Conservation (phyloP, 148 eudicot species). For the Euryodendron excelsum region DNA sequence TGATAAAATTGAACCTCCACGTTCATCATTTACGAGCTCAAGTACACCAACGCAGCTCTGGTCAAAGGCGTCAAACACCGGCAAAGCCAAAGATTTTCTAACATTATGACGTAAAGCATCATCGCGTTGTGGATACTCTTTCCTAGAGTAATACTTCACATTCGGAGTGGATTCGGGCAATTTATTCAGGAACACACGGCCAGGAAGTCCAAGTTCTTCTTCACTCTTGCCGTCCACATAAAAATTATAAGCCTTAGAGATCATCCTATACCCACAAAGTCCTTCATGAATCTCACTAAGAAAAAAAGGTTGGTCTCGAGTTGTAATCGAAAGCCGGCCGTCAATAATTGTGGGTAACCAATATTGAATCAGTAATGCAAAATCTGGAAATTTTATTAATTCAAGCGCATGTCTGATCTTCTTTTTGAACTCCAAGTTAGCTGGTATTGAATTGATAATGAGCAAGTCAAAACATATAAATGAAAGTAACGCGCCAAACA, state of each 20-base stretch:
- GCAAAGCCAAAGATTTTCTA: neutral
- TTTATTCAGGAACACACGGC: constrained; percentile 53
- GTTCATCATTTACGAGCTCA: too few relatives aligned
- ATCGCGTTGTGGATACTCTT: neutral
- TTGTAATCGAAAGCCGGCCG: constrained; percentile 36
- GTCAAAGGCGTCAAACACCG: neutral
- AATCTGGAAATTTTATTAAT: too few relatives aligned
- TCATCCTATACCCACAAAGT: constrained; percentile 47
- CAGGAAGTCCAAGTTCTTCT: constrained; percentile 50
- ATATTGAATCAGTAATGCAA: constrained; percentile 46
- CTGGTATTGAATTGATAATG: too few relatives aligned
- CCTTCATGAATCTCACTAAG: constrained; percentile 35
- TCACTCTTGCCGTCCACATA: constrained; percentile 42
- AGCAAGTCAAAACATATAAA: too few relatives aligned
- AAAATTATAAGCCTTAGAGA: constrained; percentile 43
- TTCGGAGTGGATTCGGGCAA: constrained; percentile 34
- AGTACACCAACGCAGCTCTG: neutral
- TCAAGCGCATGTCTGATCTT: too few relatives aligned
- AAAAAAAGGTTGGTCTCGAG: constrained; percentile 60
- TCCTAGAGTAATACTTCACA: neutral
- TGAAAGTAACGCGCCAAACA: too few relatives aligned
- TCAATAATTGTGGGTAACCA: constrained; percentile 50
- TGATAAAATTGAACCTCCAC: neutral
- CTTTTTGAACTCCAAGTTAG: too few relatives aligned
- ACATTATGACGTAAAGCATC: neutral